Percentiles rank a stretch among this genome's conserved stretches.
These are phyloP conservation scores for Dactylonectria macrodidyma DNA, from an alignment of 2,329 filamentous ascomycete genomes.

Conservation along the genomic window DNA sequence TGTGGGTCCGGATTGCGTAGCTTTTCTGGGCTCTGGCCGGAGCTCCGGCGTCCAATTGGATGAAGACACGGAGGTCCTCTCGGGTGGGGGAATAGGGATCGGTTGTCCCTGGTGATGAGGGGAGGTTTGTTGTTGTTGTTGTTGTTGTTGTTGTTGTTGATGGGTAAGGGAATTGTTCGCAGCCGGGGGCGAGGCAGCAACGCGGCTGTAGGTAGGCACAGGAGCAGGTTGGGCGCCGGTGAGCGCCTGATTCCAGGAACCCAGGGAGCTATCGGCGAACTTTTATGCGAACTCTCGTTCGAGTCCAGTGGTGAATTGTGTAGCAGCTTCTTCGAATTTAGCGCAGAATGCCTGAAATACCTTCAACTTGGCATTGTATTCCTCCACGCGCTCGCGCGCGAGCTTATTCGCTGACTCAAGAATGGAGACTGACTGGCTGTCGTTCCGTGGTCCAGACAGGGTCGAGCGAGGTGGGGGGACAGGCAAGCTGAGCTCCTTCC, in stretches of 20 bases:
- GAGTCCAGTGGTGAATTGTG: too few relatives aligned
- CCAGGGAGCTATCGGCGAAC: constrained; percentile 16
- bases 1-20: constrained; percentile 21
- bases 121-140: too few relatives aligned
- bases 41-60: too few relatives aligned
- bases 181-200: neutral
- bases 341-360: constrained; percentile 32
- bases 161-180: constrained; percentile 3
- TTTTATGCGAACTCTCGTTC: too few relatives aligned
- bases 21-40: too few relatives aligned
- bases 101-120: constrained; percentile 33
- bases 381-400: constrained; percentile 10
- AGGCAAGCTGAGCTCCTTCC: too few relatives aligned
- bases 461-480: too few relatives aligned
- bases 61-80: too few relatives aligned
- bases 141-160: neutral
- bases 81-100: constrained; percentile 25
- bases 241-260: constrained; percentile 29
- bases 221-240: constrained; percentile 11
- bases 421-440: too few relatives aligned
- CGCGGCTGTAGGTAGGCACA: neutral
- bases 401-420: neutral
- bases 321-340: constrained; percentile 5
- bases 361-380: constrained; percentile 31
- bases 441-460: neutral